Base-by-base conservation (phyloP, 768 basidiomycete species). In the Leccinum disarticulatum region DNA sequence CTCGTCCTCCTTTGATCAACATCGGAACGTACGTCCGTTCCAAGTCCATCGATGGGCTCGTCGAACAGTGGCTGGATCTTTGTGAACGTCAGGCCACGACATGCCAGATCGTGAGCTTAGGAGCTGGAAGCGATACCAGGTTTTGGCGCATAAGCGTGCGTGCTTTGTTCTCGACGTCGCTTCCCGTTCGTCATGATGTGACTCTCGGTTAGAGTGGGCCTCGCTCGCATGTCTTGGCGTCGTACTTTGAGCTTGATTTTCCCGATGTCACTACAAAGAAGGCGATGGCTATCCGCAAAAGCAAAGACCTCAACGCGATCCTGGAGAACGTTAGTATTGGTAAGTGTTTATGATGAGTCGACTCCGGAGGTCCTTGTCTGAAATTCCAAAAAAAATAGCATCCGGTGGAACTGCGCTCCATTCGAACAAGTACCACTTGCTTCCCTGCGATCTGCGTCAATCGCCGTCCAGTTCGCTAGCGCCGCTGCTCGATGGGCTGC, bases 61-160 rank as follows among this genome's bases (percentile, higher is more conserved):
- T 95, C 1, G 74, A 84, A 30, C 73, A 79, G 50, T 95, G 90
- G 82, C 64, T 93, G 22, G 72, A 77, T 17, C 65, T 80, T 17
- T 79, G 81, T 1, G 69, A 72, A 46, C 68, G 66, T 22, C 77
- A 77, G 9, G 79, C 74, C n/a, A 79, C 73, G 60, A 70, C 70
- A 58, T 87, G 85, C 64, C 97, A 98, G 79, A 87, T 98, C 56
- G 83, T 98, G n/a, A 96, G 92, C 73, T 73, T 98, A 31, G 97
- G 97, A 0, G 90, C 95, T 2, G 97, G 97, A 25, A 98, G 93
- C 66, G 97, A 99, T 76, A 94, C 94, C 3, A 79, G 97, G 55
- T 98, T 91, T 71, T 99, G 96, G 95, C 81, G 95, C 57, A 77
- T 96, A 66, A 82, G 80, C 77, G 93, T 93, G 76, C 76, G 90